phyloP scores from a whole-genome alignment of 2,329 filamentous ascomycete genomes.

The Xylaria sp. region DNA sequence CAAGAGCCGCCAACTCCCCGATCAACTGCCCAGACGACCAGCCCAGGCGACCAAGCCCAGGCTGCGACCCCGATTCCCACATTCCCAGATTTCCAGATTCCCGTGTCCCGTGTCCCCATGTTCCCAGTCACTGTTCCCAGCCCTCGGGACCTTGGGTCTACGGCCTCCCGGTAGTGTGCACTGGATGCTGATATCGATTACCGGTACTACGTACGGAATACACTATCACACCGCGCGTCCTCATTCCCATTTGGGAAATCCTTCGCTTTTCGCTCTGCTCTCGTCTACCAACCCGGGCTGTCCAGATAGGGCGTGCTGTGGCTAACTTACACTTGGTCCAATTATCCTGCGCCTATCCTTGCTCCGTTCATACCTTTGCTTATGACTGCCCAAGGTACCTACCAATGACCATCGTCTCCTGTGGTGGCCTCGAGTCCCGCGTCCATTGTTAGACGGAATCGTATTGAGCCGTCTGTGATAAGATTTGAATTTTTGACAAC shows the following conservation, averaged over 20 bases:
- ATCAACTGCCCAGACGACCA: too few species aligned
- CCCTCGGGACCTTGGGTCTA: slow-evolving; percentile 13
- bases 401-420: neutral
- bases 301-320: neutral
- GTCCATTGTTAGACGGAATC: slow-evolving; percentile 13
- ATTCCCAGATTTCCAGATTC: neutral
- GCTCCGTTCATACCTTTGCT: neutral
- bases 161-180: too few species aligned
- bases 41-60: too few species aligned
- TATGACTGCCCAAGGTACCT: too few species aligned
- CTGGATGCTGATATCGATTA: too few species aligned
- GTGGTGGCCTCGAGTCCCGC: slow-evolving; percentile 2
- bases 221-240: slow-evolving; percentile 7
- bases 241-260: slow-evolving; percentile 25
- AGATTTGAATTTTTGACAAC: neutral
- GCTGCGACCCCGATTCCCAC: neutral
- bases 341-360: neutral
- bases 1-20: slow-evolving; percentile 16
- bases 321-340: neutral
- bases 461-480: slow-evolving; percentile 12
- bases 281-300: neutral
- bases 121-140: slow-evolving; percentile 16
- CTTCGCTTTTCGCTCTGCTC: slow-evolving; percentile 1
- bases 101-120: slow-evolving; percentile 9
- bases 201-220: too few species aligned